Evolutionary conservation across 75 land plant genomes (phyloP), one percentile per base, ranked within the genome.

Genomic region (Isoetes taiwanensis): DNA sequence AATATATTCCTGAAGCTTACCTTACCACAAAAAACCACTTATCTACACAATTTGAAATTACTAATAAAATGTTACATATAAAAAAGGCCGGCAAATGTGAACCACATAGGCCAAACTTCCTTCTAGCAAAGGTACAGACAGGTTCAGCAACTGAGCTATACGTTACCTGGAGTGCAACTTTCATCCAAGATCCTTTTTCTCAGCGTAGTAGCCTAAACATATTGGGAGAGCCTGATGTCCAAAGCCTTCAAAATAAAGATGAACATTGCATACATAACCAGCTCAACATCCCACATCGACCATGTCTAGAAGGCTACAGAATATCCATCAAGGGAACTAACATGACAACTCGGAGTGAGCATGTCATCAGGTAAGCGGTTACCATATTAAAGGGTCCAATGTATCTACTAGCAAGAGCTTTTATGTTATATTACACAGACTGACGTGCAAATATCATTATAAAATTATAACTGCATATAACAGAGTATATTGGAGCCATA

Each of bases 181-280:
- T 31, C 58, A 56, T 33, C 42, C 41, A 56, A 30, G 20, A 38
- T 32, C 41, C 38, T 4, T 2, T 4, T 33, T 32, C 12, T 56
- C 58, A 28, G 19, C 60, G 60, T 24, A 48, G 59, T 63, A 63
- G 65, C 58, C 65, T 63, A 54, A 63, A 54, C 21, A 27, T 41
- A 54, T 32, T 41, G 25, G 58, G 27, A 20, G 59, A 20, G 65
- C 65, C 60, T 63, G 60, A 17, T 32, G 59, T 54, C 64, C 64
- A 62, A 11, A 62, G 55, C 65, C 65, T 63, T 63, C 54, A 16
- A 34, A 42, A 63, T 63, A 25, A 34, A 30, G 50, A 54, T 63
- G 20, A 63, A 27, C 26, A 55, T 52, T 29, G 24, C 40, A 55
- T 57, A 54, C 28, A 56, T 54, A 54, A 56, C 65, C 65, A 63